Evolutionary conservation across 2,329 filamentous ascomycete species (phyloP).

Genomic region (Fusarium xyrophilum): DNA sequence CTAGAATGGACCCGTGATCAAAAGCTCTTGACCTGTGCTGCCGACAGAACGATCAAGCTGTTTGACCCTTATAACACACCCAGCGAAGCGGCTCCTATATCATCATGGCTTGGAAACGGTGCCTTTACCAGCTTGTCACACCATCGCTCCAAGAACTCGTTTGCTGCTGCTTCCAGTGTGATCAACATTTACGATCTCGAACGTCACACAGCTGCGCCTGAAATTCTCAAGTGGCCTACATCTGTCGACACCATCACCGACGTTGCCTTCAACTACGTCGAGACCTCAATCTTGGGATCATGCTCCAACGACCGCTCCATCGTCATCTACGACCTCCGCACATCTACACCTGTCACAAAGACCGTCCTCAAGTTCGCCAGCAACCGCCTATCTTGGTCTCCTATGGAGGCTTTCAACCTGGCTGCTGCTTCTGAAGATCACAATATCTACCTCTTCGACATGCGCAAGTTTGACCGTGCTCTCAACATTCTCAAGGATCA

Average conservation of each 20-base stretch:
- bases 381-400: slow-evolving; percentile 90
- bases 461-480: slow-evolving; percentile 86
- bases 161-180: slow-evolving; percentile 77
- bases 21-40: slow-evolving; percentile 85
- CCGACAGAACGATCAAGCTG: slow-evolving; percentile 86
- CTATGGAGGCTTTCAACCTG: slow-evolving; percentile 96
- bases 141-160: slow-evolving; percentile 78
- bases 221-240: slow-evolving; percentile 86
- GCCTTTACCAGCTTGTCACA: slow-evolving; percentile 86
- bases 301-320: slow-evolving; percentile 85
- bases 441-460: slow-evolving; percentile 88
- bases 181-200: slow-evolving; percentile 91
- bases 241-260: slow-evolving; percentile 88
- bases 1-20: slow-evolving; percentile 87
- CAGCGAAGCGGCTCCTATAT: slow-evolving; percentile 72
- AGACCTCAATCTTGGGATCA: slow-evolving; percentile 88
- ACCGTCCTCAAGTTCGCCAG: slow-evolving; percentile 81
- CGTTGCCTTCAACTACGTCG: slow-evolving; percentile 89
- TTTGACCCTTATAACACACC: slow-evolving; percentile 86
- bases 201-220: slow-evolving; percentile 78
- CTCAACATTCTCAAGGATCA: slow-evolving; percentile 91
- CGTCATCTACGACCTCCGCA: slow-evolving; percentile 91
- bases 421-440: slow-evolving; percentile 94
- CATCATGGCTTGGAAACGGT: slow-evolving; percentile 82
- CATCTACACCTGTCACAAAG: slow-evolving; percentile 81